These are phyloP conservation scores for Colletotrichum sublineola DNA, from an alignment of 2,329 filamentous ascomycete genomes.

Conservation along the genomic window DNA sequence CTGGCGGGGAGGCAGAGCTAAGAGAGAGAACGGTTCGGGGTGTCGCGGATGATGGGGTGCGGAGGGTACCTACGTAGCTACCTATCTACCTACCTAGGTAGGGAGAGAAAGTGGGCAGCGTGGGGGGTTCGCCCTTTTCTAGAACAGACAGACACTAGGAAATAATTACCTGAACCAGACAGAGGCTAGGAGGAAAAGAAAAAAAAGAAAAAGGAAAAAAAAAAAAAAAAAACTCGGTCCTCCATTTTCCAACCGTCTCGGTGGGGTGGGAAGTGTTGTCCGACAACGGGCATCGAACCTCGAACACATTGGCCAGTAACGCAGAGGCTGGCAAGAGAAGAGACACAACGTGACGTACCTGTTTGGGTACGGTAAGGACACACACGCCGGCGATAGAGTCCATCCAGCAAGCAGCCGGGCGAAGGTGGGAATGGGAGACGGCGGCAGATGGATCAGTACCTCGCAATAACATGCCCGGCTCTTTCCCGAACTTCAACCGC, in stretches of 20 bases:
- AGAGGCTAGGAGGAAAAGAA: conserved; percentile 18
- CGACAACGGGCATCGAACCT: conserved; percentile 15
- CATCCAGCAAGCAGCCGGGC: not conserved
- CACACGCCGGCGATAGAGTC: too few species aligned
- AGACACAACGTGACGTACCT: not conserved
- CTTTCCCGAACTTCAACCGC: not conserved
- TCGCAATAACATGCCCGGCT: conserved; percentile 13
- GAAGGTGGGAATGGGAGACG: not conserved
- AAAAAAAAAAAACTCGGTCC: conserved; percentile 27
- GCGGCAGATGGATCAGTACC: conserved; percentile 6
- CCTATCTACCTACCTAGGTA: too few species aligned
- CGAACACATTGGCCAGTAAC: conserved; percentile 4
- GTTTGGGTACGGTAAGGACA: not conserved
- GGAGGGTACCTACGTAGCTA: not conserved
- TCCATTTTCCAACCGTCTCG: conserved; percentile 5
- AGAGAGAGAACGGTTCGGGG: conserved; percentile 11
- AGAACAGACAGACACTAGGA: conserved; percentile 40
- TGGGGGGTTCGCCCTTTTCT: conserved; percentile 40
- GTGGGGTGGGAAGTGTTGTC: conserved; percentile 7
- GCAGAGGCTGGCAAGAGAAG: conserved; percentile 4
- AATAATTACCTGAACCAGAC: conserved; percentile 40
- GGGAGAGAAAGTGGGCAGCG: conserved; percentile 27
- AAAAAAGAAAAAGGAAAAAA: conserved; percentile 30
- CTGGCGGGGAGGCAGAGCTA: conserved; percentile 29
- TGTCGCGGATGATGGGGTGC: conserved; percentile 2